Percentiles rank a stretch among this genome's conserved stretches.
These are phyloP conservation scores for Pugionium cornutum DNA, from an alignment of 345 rosid genomes.

Conservation along the genomic window DNA sequence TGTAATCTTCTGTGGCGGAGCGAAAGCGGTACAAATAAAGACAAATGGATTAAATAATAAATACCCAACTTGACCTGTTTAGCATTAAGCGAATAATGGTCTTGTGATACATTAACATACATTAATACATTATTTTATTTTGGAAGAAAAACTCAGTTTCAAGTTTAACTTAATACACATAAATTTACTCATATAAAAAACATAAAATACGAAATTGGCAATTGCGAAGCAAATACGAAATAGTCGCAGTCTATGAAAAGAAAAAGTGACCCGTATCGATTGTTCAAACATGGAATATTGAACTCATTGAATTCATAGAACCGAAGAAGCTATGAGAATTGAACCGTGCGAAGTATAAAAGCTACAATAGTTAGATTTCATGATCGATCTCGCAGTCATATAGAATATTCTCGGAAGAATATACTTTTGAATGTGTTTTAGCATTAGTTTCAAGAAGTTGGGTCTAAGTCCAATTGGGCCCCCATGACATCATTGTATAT, in stretches of 20 bases:
- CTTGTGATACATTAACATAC: not conserved
- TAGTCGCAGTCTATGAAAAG: too few relatives aligned
- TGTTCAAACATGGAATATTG: not conserved
- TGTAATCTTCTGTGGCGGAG: conserved; percentile 9
- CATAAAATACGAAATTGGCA: too few relatives aligned
- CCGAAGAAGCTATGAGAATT: not conserved
- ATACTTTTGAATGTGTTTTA: not conserved
- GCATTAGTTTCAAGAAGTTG: conserved; percentile 17
- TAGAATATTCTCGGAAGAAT: not conserved
- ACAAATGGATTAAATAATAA: not conserved
- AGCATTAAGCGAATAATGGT: conserved; percentile 13
- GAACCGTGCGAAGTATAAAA: conserved; percentile 5
- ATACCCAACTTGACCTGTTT: conserved; percentile 1
- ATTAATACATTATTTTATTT: too few relatives aligned
- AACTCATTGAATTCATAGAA: not conserved
- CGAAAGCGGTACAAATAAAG: not conserved
- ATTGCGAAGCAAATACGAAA: too few relatives aligned
- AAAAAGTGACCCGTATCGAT: too few relatives aligned
- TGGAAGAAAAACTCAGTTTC: too few relatives aligned
- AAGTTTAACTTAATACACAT: too few relatives aligned
- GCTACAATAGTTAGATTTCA: not conserved
- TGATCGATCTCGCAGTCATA: not conserved
- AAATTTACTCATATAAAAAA: too few relatives aligned
- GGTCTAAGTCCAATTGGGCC: conserved; percentile 18
- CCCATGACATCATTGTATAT: conserved; percentile 6